Conservation (phyloP, 2,329 filamentous ascomycete species). For the Waltergamsia citrina region DNA sequence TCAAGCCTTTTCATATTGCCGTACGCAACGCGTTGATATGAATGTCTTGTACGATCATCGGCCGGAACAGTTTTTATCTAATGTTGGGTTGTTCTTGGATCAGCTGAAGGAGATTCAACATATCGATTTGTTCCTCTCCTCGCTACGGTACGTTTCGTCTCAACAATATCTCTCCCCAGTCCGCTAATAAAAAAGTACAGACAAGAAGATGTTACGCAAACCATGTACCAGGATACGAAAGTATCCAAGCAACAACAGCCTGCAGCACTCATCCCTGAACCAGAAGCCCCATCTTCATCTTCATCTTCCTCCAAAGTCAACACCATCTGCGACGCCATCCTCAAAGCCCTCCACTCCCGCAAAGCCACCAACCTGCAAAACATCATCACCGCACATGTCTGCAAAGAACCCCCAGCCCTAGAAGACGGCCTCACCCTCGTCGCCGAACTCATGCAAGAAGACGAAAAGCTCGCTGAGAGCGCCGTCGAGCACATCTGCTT, state of each 20-base stretch:
- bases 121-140: slow-evolving; percentile 86
- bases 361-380: slow-evolving; percentile 70
- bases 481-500: slow-evolving; percentile 97
- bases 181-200: slow-evolving; percentile 26
- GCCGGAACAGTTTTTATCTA: slow-evolving; percentile 75
- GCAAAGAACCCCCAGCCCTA: slow-evolving; percentile 83
- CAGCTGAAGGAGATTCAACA: slow-evolving; percentile 75
- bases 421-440: slow-evolving; percentile 77
- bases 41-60: slow-evolving; percentile 93
- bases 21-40: slow-evolving; percentile 92
- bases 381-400: slow-evolving; percentile 88
- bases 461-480: slow-evolving; percentile 67
- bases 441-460: slow-evolving; percentile 59
- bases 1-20: slow-evolving; percentile 76
- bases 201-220: slow-evolving; percentile 86
- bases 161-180: too few species aligned
- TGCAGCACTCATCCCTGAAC: slow-evolving; percentile 5
- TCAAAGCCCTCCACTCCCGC: slow-evolving; percentile 54
- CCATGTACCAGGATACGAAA: slow-evolving; percentile 85
- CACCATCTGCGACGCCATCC: slow-evolving; percentile 74
- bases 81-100: slow-evolving; percentile 67
- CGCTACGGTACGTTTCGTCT: slow-evolving; percentile 51
- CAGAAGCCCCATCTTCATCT: slow-evolving; percentile 8
- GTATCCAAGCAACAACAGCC: slow-evolving; percentile 18
- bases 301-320: slow-evolving; percentile 61